A percentile compares a stretch with the other conserved stretches of the same genome.
phyloP scores from a whole-genome alignment of 495 filamentous ascomycete genomes.

The Penicillium canariense region DNA sequence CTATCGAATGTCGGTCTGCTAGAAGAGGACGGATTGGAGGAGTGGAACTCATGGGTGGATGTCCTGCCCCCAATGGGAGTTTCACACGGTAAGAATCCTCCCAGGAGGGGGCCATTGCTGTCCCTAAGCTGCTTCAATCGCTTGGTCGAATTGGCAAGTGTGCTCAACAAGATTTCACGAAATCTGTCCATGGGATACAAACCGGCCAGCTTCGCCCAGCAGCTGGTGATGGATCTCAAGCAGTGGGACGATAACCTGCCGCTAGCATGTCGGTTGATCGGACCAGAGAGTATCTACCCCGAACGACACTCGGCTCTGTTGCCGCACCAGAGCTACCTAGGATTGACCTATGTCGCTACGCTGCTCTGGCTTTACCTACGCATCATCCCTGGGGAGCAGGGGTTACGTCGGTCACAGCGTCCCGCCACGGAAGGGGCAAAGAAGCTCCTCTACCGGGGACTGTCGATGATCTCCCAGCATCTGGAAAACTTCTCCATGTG shows the following conservation, averaged over 20 bases:
- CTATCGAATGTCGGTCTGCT: conserved; percentile 43
- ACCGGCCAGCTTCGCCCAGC: conserved; percentile 37
- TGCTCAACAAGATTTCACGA: conserved; percentile 45
- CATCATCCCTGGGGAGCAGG: conserved; percentile 35
- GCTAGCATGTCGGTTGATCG: conserved; percentile 42
- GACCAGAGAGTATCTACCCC: conserved; percentile 42
- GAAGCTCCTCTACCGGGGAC: conserved; percentile 42
- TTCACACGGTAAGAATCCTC: conserved; percentile 33
- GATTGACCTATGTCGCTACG: conserved; percentile 45
- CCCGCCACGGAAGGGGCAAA: conserved; percentile 43
- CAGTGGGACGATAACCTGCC: conserved; percentile 44
- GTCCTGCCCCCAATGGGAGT: conserved; percentile 43
- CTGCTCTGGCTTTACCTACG: conserved; percentile 45
- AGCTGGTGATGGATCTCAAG: conserved; percentile 39
- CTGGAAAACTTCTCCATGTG: conserved; percentile 47
- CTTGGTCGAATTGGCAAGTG: conserved; percentile 46
- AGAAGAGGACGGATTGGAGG: conserved; percentile 64
- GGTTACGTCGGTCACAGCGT: conserved; percentile 35
- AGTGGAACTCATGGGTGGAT: conserved; percentile 70
- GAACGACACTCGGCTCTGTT: conserved; percentile 44
- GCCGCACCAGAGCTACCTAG: conserved; percentile 50
- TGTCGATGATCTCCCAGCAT: conserved; percentile 46
- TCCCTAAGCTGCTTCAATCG: conserved; percentile 63
- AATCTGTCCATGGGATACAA: conserved; percentile 33
- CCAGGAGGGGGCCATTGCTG: conserved; percentile 51